These are phyloP conservation scores for Ophiostoma tasmaniense DNA, from an alignment of 2,329 filamentous ascomycete genomes.

Conservation along the genomic window DNA sequence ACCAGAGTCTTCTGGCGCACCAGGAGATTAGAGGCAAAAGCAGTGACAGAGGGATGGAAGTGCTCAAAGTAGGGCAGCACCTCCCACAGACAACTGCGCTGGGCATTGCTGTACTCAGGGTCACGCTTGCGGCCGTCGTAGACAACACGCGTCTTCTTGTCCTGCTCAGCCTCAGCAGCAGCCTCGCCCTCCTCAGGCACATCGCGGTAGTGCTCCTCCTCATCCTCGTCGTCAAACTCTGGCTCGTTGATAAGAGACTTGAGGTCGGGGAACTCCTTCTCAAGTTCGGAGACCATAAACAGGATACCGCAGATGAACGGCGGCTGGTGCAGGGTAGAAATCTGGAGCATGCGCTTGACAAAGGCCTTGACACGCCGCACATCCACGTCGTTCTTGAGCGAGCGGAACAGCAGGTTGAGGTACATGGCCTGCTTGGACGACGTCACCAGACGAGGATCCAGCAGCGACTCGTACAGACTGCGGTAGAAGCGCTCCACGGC, in stretches of 20 bases:
- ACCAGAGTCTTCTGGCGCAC: constrained; percentile 62
- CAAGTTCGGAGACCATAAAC: constrained; percentile 77
- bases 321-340: constrained; percentile 80
- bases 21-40: constrained; percentile 69
- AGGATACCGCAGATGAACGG: constrained; percentile 90
- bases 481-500: constrained; percentile 88
- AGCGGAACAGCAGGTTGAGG: constrained; percentile 80
- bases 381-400: constrained; percentile 84
- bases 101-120: constrained; percentile 87
- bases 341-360: constrained; percentile 82
- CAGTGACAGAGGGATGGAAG: constrained; percentile 85
- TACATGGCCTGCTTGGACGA: constrained; percentile 96
- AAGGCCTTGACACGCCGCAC: constrained; percentile 91
- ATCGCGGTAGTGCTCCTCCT: constrained; percentile 49
- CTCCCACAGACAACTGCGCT: constrained; percentile 89
- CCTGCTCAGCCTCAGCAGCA: constrained; percentile 35
- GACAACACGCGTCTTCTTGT: constrained; percentile 21
- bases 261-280: constrained; percentile 70
- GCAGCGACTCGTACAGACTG: constrained; percentile 86
- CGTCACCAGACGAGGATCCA: constrained; percentile 78
- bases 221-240: constrained; percentile 66
- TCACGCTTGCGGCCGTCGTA: constrained; percentile 91
- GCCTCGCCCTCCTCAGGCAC: constrained; percentile 53
- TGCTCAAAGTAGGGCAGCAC: constrained; percentile 65
- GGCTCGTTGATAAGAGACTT: constrained; percentile 70